These are phyloP conservation scores for apple (Malus domestica) DNA, from an alignment of 306 rosid species.

Conservation along the genomic window ASM211411v1 NC_041795.1:36400501-36401000, in stretches of 20 bases:
- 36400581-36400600: neutral
- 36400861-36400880: constrained; percentile 99
- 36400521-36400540: neutral
- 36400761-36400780: constrained; percentile 68
- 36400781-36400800: constrained; percentile 57
- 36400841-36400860: constrained; percentile 96
- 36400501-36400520: neutral
- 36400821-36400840: constrained; percentile 92
- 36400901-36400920: constrained; percentile 23
- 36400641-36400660: neutral
- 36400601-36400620: neutral
- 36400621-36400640: neutral
- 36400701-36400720: neutral
- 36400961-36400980: too few species aligned
- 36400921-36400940: too few species aligned
- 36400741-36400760: constrained; percentile 5
- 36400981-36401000: too few species aligned
- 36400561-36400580: neutral
- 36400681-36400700: neutral
- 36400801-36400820: constrained; percentile 58
- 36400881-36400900: constrained; percentile 91
- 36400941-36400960: too few species aligned
- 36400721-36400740: neutral
- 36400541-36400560: neutral
- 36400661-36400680: neutral